Conservation (phyloP, 2,329 filamentous ascomycete species). For the Fusarium decemcellulare region DNA sequence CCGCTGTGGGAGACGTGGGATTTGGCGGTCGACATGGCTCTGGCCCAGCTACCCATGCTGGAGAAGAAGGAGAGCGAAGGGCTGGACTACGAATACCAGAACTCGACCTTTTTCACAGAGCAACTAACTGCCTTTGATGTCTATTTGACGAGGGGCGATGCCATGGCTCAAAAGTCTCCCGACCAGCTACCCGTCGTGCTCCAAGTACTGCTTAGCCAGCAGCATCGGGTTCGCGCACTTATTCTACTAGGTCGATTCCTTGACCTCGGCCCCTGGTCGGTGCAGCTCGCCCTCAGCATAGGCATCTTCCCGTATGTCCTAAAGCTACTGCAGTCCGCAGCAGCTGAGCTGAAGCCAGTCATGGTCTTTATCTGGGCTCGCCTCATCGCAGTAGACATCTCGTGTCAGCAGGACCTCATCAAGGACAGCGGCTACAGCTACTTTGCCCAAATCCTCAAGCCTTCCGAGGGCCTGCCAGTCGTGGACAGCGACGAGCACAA, state of each 20-base stretch:
- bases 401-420: conserved; percentile 92
- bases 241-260: conserved; percentile 94
- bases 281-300: conserved; percentile 97
- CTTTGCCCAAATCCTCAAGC: conserved; percentile 93
- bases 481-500: conserved; percentile 94
- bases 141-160: conserved; percentile 86
- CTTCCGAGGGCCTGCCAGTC: conserved; percentile 85
- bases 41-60: conserved; percentile 89
- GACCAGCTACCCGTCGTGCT: conserved; percentile 97
- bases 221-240: conserved; percentile 90
- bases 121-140: conserved; percentile 98
- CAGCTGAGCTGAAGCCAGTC: conserved; percentile 93
- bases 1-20: conserved; percentile 99
- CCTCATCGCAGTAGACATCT: conserved; percentile 93
- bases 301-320: conserved; percentile 99
- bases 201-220: conserved; percentile 95
- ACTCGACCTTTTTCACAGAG: conserved; percentile 96
- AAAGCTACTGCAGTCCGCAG: conserved; percentile 95
- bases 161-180: conserved; percentile 86
- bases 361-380: conserved; percentile 99
- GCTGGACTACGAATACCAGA: conserved; percentile 90
- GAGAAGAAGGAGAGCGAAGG: conserved; percentile 82
- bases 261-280: conserved; percentile 96
- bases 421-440: conserved; percentile 99
- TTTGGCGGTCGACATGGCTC: conserved; percentile 93